A percentile compares a stretch with the other conserved stretches of the same genome.
These are phyloP conservation scores for Chaetomium tenue DNA, from an alignment of 495 filamentous ascomycete species.

Conservation along the genomic window DNA sequence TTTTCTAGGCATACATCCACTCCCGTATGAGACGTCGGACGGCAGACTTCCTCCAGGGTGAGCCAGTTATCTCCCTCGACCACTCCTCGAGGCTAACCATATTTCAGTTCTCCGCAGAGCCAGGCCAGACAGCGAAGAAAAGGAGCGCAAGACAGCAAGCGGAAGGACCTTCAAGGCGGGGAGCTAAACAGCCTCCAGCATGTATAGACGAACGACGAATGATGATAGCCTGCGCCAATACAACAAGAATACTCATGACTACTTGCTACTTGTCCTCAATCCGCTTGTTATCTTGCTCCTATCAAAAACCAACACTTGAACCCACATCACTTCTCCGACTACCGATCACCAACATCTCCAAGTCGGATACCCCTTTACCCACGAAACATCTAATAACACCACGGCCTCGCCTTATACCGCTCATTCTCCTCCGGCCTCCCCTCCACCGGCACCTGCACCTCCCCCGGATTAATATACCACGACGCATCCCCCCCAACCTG, in stretches of 20 bases:
- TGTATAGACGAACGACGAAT: slow-evolving; percentile 13
- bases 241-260: not conserved
- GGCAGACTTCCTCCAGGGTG: slow-evolving; percentile 95
- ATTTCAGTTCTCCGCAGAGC: slow-evolving; percentile 78
- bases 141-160: slow-evolving; percentile 96
- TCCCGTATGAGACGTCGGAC: slow-evolving; percentile 95
- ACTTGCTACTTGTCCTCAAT: not conserved
- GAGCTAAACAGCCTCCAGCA: slow-evolving; percentile 16
- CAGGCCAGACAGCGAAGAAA: slow-evolving; percentile 90
- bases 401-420: slow-evolving; percentile 44
- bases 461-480: slow-evolving; percentile 50
- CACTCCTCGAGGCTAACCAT: slow-evolving; percentile 5
- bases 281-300: not conserved
- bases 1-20: slow-evolving; percentile 84
- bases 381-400: slow-evolving; percentile 41
- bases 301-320: not conserved
- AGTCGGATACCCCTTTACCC: no score
- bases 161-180: slow-evolving; percentile 81
- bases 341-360: no score
- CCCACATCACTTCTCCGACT: not conserved
- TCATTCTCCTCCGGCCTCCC: slow-evolving; percentile 47
- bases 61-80: not conserved
- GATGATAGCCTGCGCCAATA: slow-evolving; percentile 14
- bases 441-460: slow-evolving; percentile 44
- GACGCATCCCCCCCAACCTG: slow-evolving; percentile 47